These are phyloP conservation scores for Sporothrix schenckii DNA, from an alignment of 2,329 filamentous ascomycete genomes.

Conservation along the genomic window DNA sequence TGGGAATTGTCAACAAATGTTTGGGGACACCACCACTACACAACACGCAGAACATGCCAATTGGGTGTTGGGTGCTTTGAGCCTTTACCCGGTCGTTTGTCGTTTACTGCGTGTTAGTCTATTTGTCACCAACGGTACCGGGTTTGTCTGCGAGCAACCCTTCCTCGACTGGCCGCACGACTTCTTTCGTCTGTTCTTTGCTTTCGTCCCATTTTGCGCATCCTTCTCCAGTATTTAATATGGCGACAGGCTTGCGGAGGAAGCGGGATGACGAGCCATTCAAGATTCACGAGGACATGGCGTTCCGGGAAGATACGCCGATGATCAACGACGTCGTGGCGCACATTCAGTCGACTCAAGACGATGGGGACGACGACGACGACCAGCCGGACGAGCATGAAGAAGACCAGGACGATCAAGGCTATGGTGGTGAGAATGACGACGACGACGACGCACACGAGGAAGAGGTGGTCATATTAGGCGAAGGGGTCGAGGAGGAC, in stretches of 20 bases:
- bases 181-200: neutral
- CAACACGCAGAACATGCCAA: conserved; percentile 5
- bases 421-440: conserved; percentile 50
- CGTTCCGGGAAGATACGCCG: conserved; percentile 54
- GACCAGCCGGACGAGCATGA: conserved; percentile 40
- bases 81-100: neutral
- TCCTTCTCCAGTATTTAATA: neutral
- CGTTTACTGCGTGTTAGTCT: neutral
- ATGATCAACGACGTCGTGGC: conserved; percentile 52
- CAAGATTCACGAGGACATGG: conserved; percentile 55
- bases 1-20: conserved; percentile 12
- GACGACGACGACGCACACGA: conserved; percentile 48
- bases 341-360: conserved; percentile 35
- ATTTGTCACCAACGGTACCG: neutral
- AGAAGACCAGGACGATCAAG: conserved; percentile 40
- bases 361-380: conserved; percentile 41
- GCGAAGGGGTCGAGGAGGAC: conserved; percentile 39
- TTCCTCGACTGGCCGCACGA: no score
- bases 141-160: neutral
- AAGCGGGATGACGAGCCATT: conserved; percentile 46
- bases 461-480: conserved; percentile 24
- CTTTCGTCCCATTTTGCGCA: no score
- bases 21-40: neutral
- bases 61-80: neutral
- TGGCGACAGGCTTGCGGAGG: conserved; percentile 38